A percentile compares a stretch with the other conserved stretches of the same genome.
phyloP scores from a whole-genome alignment of 2,329 filamentous ascomycete genomes.

The Penicillium sp. region DNA sequence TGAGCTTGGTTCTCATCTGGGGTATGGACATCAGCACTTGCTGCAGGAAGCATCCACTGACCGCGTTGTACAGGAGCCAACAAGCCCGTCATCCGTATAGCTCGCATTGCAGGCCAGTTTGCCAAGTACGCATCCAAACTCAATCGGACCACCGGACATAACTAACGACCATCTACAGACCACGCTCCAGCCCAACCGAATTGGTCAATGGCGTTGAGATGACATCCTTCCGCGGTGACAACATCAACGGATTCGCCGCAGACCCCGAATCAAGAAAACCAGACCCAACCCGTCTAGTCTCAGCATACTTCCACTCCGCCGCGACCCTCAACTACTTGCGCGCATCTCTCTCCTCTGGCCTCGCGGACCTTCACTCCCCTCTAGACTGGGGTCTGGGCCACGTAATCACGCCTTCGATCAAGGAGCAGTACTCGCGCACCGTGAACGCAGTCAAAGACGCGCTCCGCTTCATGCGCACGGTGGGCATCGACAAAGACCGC shows the following conservation, averaged over 20 bases:
- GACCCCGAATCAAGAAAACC: conserved; percentile 69
- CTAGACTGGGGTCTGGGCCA: conserved; percentile 94
- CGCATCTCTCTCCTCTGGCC: conserved; percentile 76
- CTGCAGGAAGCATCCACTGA: not conserved
- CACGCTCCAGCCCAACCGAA: conserved; percentile 84
- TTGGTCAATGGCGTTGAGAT: conserved; percentile 75
- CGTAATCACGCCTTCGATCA: conserved; percentile 77
- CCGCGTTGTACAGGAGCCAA: conserved; percentile 48
- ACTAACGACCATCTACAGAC: conserved; percentile 40
- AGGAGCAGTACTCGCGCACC: conserved; percentile 80
- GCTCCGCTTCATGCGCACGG: conserved; percentile 88
- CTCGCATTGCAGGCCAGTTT: conserved; percentile 95
- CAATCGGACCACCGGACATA: not conserved
- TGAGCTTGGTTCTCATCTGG: conserved; percentile 95
- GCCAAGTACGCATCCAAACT: conserved; percentile 60
- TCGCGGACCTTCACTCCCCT: conserved; percentile 90
- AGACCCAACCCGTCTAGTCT: conserved; percentile 79
- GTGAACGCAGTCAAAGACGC: conserved; percentile 86
- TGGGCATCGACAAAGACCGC: conserved; percentile 81
- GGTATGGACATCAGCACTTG: conserved; percentile 43
- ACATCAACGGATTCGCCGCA: conserved; percentile 78
- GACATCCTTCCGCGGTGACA: conserved; percentile 90
- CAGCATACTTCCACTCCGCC: conserved; percentile 93
- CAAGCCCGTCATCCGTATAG: conserved; percentile 86
- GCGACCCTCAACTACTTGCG: conserved; percentile 93